Conservation (phyloP, 768 basidiomycete genomes). For the Leccinum olivaceopallidum region DNA sequence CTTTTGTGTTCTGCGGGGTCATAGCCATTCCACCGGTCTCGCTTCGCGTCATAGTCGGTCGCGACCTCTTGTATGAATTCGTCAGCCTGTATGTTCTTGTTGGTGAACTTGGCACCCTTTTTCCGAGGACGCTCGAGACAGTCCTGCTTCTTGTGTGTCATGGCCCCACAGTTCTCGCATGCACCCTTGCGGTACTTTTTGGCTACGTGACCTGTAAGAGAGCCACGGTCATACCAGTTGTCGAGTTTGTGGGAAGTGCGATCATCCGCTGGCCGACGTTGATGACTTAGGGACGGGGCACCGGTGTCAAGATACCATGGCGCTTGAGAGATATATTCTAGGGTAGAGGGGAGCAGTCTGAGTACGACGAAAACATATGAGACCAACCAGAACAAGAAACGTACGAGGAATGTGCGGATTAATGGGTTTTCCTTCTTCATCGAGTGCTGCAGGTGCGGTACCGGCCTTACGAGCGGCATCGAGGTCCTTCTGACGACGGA, state of each 20-base stretch:
- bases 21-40: conserved; percentile 99
- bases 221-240: conserved; percentile 89
- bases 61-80: conserved; percentile 84
- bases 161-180: conserved; percentile 98
- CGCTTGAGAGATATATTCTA: conserved; percentile 97
- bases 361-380: background rate
- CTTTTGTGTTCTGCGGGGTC: conserved; percentile 83
- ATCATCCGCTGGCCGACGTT: conserved; percentile 73
- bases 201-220: conserved; percentile 83
- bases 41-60: conserved; percentile 86
- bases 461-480: conserved; percentile 99
- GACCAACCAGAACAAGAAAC: conserved; percentile 34
- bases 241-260: conserved; percentile 67
- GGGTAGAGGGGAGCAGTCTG: conserved; percentile 1
- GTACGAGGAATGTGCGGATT: conserved; percentile 98
- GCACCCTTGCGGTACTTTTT: conserved; percentile 98
- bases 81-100: conserved; percentile 87
- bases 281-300: conserved; percentile 90
- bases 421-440: conserved; percentile 93
- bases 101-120: conserved; percentile 92
- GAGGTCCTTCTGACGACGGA: conserved; percentile 92
- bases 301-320: conserved; percentile 99
- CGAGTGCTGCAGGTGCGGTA: conserved; percentile 93
- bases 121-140: conserved; percentile 96
- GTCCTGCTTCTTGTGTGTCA: conserved; percentile 89